A percentile compares a stretch with the other conserved stretches of the same genome.
phyloP scores from a whole-genome alignment of 176 grass and related monocot species.

The Leersia perrieri region DNA sequence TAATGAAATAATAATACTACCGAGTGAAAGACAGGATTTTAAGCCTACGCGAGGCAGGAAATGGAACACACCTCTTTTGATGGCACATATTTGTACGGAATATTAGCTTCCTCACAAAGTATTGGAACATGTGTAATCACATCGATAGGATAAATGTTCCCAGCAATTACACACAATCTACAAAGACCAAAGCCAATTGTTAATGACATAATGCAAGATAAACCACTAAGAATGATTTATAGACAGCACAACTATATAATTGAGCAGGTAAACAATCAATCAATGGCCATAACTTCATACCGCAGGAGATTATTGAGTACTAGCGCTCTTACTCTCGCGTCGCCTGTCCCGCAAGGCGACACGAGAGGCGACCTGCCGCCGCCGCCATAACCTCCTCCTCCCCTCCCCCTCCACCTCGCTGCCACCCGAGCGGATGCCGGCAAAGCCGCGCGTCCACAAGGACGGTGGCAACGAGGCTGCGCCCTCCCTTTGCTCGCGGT shows the following conservation, averaged over 20 bases:
- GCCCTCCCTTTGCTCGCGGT: no score
- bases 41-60: neutral
- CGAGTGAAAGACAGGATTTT: neutral
- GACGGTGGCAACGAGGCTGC: no score
- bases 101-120: constrained; percentile 77
- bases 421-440: no score
- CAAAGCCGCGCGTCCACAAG: no score
- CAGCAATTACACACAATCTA: constrained; percentile 87
- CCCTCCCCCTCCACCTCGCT: no score
- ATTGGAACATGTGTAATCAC: constrained; percentile 89
- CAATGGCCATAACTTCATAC: neutral
- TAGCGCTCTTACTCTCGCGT: no score
- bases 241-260: neutral
- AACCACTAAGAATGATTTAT: neutral
- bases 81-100: constrained; percentile 81
- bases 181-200: neutral
- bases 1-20: neutral
- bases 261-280: neutral
- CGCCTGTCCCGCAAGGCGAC: no score
- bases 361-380: no score
- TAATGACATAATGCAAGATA: neutral
- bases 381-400: no score
- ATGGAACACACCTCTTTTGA: constrained; percentile 55
- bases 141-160: constrained; percentile 96
- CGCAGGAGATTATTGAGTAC: no score